Base-by-base conservation (phyloP, 805 yeast genomes). In the Yamadazyma olivae region DNA sequence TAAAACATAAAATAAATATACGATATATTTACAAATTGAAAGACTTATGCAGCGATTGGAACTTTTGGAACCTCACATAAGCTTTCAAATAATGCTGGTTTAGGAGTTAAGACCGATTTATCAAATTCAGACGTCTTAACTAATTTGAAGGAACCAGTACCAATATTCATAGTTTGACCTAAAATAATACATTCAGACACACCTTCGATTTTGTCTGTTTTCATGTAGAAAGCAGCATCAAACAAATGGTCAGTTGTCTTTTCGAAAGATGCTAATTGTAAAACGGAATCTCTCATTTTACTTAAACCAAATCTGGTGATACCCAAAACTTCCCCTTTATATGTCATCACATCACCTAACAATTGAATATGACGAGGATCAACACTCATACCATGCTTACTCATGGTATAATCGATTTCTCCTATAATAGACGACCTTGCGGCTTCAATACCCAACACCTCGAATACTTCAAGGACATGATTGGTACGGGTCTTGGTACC, bases 281-380 rank as follows among this genome's bases (percentile, higher is more conserved):
- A 70, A 18, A 93, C 99, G 19, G 96, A 86, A 62, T 93, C 99
- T 67, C 99, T 81, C 98, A 93, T 93, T 61, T 95, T 93, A 52
- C 96, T 91, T 49, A 93, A 72, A 49, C 99, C 99, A 54, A 93
- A 93, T 67, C 99, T 78, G 2, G 99, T 93, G 57, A 93, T 93
- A 62, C 99, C 99, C 49, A 95, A 74, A 9, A 93, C 95, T 59
- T 93, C 99, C 41, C 99, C 99, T 66, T 93, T 93, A 61, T 87
- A 93, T 0, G 98, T 88, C 99, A 93, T 93, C 33, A 93, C 98
- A 62, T 93, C 99, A 46, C 99, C 99, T 45, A 93, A 69, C 31
- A 93, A 70, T 67, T 93, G 98, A 59, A 95, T 90, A 61, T 93
- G 99, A 72, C 99, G 95, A 43, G 98, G 99, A 72, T 93, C 99